Conservation (phyloP, 129 eudicot species). For the Arctium lappa region DNA sequence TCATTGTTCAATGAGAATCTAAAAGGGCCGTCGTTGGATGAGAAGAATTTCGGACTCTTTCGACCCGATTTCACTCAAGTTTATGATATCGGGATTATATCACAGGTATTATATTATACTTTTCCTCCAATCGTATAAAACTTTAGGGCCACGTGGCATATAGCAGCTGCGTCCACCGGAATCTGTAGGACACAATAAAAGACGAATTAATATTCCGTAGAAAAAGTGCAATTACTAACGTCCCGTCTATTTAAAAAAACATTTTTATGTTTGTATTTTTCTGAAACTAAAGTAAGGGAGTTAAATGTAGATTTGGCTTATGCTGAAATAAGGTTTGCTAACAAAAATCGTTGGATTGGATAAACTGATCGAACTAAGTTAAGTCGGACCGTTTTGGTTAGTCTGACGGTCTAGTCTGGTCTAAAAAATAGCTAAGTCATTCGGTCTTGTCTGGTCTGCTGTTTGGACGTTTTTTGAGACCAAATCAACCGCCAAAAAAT, state of each 20-base stretch:
- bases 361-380: too few species aligned
- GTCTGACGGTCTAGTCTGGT: too few species aligned
- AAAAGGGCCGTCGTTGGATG: conserved; percentile 76
- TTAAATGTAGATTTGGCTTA: too few species aligned
- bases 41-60: conserved; percentile 77
- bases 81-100: conserved; percentile 64
- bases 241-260: not conserved
- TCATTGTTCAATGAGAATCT: conserved; percentile 73
- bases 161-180: not conserved
- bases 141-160: not conserved
- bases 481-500: too few species aligned
- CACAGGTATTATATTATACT: conserved; percentile 15
- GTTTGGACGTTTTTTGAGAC: too few species aligned
- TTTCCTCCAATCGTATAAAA: not conserved
- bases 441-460: too few species aligned
- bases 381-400: too few species aligned
- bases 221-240: not conserved
- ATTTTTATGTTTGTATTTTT: too few species aligned
- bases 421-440: too few species aligned
- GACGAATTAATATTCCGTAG: not conserved
- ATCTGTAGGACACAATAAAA: not conserved
- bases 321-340: too few species aligned
- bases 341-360: too few species aligned
- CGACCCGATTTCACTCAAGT: conserved; percentile 75
- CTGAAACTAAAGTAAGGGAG: too few species aligned